Evolutionary conservation across 2,329 filamentous ascomycete species (phyloP), one percentile per base, ranked within the genome.

Genomic region (Grosmannia clavigera): DNA sequence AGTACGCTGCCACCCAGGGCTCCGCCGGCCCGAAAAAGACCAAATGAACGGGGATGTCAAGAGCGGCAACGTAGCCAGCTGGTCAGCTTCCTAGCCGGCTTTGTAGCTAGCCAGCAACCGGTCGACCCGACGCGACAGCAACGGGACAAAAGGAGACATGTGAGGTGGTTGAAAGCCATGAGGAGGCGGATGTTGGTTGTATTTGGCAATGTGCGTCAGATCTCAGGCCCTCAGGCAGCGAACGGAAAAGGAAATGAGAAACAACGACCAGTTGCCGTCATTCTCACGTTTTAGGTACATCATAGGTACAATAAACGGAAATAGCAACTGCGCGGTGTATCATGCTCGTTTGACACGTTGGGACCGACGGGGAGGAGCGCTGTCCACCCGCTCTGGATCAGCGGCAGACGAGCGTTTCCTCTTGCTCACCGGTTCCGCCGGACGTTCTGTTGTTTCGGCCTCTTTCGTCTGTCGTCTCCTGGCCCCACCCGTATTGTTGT

Each of bases 1-100:
- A 94, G 78, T 87, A 92, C 67, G 81, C 84, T 62, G 75, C 78
- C 61, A 79, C 81, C 14, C 76, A 80, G 65, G 67, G 73, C 61
- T 75, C 79, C 55, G 73, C 70, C 14, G 77, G 78, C 35, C 73
- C 75, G 58, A 83, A 82, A 75, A 88, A 88, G 78, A 75, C 78
- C 16, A 77, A 75, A 69, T 81, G 78, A 69, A 58, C 25, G 55
- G 9, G 22, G 58, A 3, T n/a, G 11, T 48, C 11, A n/a, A 50
- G 46, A n/a, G 10, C 9, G 9, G n/a, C n/a, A 40, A 40, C 9
- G 38, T 3, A 40, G 38, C 38, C 5, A 6, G 38, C 38, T 40
- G 38, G 38, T 11, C 35, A 5, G 38, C 38, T 35, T 35, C 33
- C 33, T 40, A 40, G 38, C 38, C 16, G 16, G 38, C 38, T 40